Conservation (phyloP, 1,139 yeast genomes). For the Pichia sp. region DNA sequence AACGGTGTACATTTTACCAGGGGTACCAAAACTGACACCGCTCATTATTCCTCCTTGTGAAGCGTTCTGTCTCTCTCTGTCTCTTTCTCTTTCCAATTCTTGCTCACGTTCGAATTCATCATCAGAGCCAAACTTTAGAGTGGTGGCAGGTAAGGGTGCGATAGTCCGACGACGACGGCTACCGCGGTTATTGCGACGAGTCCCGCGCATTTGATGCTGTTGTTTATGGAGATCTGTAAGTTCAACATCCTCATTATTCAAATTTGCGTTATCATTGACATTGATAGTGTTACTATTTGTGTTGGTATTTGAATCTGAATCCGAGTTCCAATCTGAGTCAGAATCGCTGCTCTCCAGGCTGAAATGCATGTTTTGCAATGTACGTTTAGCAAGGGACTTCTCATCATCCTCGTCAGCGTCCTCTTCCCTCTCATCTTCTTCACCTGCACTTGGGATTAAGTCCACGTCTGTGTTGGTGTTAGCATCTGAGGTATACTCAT, state of each 20-base stretch:
- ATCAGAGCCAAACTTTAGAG: constrained; percentile 70
- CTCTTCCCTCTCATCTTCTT: constrained; percentile 9
- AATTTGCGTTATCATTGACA: constrained; percentile 1
- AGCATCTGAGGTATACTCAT: constrained; percentile 40
- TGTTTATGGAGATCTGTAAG: constrained; percentile 26
- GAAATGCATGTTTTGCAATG: too few relatives aligned
- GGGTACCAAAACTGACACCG: background rate
- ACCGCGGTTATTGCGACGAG: background rate
- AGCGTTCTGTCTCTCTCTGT: constrained; percentile 30
- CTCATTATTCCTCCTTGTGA: background rate
- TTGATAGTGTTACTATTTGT: background rate
- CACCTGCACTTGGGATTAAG: constrained; percentile 10
- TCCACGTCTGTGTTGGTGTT: constrained; percentile 19
- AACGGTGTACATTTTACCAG: constrained; percentile 37
- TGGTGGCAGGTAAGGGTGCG: constrained; percentile 73
- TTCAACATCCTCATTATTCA: constrained; percentile 19
- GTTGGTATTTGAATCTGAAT: constrained; percentile 26
- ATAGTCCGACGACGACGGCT: constrained; percentile 44
- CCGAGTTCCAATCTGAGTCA: constrained; percentile 5
- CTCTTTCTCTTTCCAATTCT: too few relatives aligned
- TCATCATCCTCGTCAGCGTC: constrained; percentile 20
- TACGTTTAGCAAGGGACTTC: too few relatives aligned
- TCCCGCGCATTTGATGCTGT: constrained; percentile 13
- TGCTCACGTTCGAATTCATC: constrained; percentile 63
- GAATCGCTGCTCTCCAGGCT: too few relatives aligned